Percentiles rank a stretch among this genome's conserved stretches.
Evolutionary conservation across 257 asterid species (phyloP).

Genomic region (Euphrasia confusa): DNA sequence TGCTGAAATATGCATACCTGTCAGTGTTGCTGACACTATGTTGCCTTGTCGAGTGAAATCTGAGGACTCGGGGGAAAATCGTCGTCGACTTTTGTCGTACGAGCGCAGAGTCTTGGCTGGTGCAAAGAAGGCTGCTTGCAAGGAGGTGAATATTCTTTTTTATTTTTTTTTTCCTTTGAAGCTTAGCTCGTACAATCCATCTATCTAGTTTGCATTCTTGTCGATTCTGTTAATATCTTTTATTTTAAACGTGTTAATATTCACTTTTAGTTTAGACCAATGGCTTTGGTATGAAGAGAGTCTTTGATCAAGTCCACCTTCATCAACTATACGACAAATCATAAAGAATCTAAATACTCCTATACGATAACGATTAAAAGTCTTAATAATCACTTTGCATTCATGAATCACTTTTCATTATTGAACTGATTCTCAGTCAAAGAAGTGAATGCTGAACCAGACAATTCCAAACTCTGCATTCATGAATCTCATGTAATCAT

Average conservation of each 20-base stretch:
- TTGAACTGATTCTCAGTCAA: not conserved
- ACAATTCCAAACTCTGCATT: no score
- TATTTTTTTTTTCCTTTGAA: not conserved
- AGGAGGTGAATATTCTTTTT: constrained; percentile 35
- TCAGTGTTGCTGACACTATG: constrained; percentile 58
- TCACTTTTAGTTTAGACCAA: constrained; percentile 4
- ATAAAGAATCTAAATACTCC: not conserved
- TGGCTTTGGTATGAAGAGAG: not conserved
- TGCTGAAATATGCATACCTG: constrained; percentile 78
- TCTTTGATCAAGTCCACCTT: not conserved
- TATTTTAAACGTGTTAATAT: not conserved
- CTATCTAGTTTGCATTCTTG: no score
- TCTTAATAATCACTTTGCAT: not conserved
- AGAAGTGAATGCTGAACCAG: no score
- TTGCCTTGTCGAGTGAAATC: constrained; percentile 49
- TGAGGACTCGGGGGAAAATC: constrained; percentile 25
- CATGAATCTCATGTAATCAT: not conserved
- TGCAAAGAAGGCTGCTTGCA: constrained; percentile 33
- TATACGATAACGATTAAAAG: no score
- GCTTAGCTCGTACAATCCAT: no score
- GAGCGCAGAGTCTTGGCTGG: constrained; percentile 61
- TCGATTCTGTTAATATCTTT: not conserved
- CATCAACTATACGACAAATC: not conserved
- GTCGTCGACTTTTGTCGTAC: constrained; percentile 50
- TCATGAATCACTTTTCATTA: not conserved